Conservation (phyloP, 1,284 basidiomycete species). For the Takashimella tepidaria region DNA sequence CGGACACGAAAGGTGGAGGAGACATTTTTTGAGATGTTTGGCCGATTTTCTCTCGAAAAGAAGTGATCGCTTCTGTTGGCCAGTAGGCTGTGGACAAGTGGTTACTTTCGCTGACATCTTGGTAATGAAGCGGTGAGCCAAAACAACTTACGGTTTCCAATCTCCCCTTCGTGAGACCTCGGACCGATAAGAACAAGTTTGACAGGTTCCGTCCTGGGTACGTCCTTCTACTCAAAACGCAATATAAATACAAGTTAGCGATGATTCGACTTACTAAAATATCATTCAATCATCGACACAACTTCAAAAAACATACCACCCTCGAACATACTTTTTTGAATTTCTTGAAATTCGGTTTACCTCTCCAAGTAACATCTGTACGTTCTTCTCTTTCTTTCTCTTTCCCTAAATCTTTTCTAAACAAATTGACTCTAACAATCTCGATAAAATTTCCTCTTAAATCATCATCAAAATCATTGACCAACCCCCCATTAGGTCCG, state of each 20-base stretch:
- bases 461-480: conserved; percentile 70
- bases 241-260: no score
- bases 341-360: conserved; percentile 73
- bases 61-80: conserved; percentile 21
- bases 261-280: no score
- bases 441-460: conserved; percentile 80
- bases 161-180: conserved; percentile 31
- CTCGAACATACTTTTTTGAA: conserved; percentile 70
- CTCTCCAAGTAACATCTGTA: conserved; percentile 49
- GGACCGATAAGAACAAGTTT: conserved; percentile 30
- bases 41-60: conserved; percentile 6
- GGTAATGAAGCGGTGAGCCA: no score
- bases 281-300: no score
- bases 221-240: conserved; percentile 37
- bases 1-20: conserved; percentile 3
- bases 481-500: conserved; percentile 43
- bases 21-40: not conserved
- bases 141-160: conserved; percentile 44
- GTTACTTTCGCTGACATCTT: no score
- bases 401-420: conserved; percentile 51
- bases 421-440: conserved; percentile 52
- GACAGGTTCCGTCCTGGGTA: conserved; percentile 32
- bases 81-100: no score
- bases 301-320: no score
- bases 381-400: conserved; percentile 9